These are phyloP conservation scores for Aspergillus coremiiformis DNA, from an alignment of 495 filamentous ascomycete species.

Conservation along the genomic window DNA sequence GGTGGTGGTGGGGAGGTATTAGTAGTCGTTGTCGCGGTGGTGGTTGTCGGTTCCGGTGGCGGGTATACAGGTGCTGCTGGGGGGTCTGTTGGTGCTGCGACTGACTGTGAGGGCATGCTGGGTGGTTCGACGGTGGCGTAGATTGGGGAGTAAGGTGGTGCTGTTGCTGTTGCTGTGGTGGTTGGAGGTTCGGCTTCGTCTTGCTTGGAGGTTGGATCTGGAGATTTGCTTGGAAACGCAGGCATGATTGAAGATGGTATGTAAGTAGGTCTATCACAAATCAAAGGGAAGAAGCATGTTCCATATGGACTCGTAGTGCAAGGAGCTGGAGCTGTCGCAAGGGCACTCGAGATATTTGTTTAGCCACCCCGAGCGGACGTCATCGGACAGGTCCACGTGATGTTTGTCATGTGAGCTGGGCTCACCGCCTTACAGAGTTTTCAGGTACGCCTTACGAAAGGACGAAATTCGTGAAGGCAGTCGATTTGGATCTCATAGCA, in stretches of 20 bases:
- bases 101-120: conserved; percentile 10
- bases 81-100: conserved; percentile 17
- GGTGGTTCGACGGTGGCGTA: conserved; percentile 45
- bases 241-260: background rate
- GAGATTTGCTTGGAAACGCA: conserved; percentile 4
- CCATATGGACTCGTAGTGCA: too few species aligned
- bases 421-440: background rate
- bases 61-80: conserved; percentile 9
- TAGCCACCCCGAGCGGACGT: conserved; percentile 23
- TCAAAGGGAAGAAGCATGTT: background rate
- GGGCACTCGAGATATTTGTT: background rate
- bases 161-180: conserved; percentile 23
- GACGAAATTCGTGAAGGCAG: too few species aligned
- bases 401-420: background rate
- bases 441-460: background rate
- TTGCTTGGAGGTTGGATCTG: conserved; percentile 14
- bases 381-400: background rate
- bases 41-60: conserved; percentile 14
- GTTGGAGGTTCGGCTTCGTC: background rate
- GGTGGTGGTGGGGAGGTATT: conserved; percentile 44
- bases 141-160: conserved; percentile 33
- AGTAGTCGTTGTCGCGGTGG: conserved; percentile 14
- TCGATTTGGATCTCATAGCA: background rate
- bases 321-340: background rate
- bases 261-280: background rate